Evolutionary conservation across 1,139 yeast species (phyloP).

Genomic region (Wickerhamomyces sp.): DNA sequence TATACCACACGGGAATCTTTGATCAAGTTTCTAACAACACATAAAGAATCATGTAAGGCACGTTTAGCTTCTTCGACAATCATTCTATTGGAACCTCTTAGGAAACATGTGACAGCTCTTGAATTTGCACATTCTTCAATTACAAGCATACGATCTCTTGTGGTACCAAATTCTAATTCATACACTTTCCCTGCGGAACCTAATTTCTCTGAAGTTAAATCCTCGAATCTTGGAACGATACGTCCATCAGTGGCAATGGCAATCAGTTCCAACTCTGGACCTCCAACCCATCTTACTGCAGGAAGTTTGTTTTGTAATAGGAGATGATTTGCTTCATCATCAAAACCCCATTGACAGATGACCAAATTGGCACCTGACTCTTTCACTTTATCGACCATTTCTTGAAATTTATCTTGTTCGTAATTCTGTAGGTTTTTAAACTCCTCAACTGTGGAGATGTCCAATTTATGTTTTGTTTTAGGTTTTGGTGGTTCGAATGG

Average conservation of each 20-base stretch:
- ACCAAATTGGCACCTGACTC: slow-evolving; percentile 92
- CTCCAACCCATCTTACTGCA: slow-evolving; percentile 99
- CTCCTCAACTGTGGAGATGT: slow-evolving; percentile 88
- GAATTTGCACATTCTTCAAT: slow-evolving; percentile 87
- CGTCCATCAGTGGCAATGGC: slow-evolving; percentile 98
- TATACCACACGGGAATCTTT: slow-evolving; percentile 91
- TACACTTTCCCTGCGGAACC: slow-evolving; percentile 84
- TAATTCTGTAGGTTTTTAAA: slow-evolving; percentile 84
- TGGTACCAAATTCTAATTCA: slow-evolving; percentile 93
- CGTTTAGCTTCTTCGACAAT: slow-evolving; percentile 95
- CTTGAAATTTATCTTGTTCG: slow-evolving; percentile 84
- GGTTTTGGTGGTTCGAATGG: slow-evolving; percentile 99
- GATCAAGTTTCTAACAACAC: slow-evolving; percentile 94
- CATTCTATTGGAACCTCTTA: slow-evolving; percentile 97
- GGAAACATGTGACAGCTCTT: slow-evolving; percentile 87
- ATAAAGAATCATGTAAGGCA: slow-evolving; percentile 92
- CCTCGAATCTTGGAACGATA: slow-evolving; percentile 96
- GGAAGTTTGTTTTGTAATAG: slow-evolving; percentile 83
- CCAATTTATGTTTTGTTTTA: slow-evolving; percentile 95
- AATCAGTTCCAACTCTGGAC: slow-evolving; percentile 89
- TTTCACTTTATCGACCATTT: slow-evolving; percentile 86
- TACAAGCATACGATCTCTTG: slow-evolving; percentile 92
- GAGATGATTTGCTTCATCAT: slow-evolving; percentile 96
- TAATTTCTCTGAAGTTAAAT: slow-evolving; percentile 71
- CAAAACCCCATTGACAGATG: slow-evolving; percentile 99